Evolutionary conservation across 129 eudicot species (phyloP).

Genomic region (Flaveria brownii): DNA sequence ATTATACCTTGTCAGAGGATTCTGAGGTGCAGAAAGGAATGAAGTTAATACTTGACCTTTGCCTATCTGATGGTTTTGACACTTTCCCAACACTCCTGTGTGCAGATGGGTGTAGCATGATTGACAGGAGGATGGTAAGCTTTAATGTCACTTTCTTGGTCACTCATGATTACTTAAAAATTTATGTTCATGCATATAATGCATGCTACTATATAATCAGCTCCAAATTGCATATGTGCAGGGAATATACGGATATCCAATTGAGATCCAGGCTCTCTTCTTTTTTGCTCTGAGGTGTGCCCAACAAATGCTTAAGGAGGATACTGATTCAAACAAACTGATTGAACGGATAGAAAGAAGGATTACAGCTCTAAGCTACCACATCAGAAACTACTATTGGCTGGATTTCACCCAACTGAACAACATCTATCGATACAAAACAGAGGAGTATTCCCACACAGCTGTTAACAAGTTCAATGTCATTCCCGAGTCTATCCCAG

Average conservation of each 20-base stretch:
- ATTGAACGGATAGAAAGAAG: conserved; percentile 46
- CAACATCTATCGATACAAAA: conserved; percentile 57
- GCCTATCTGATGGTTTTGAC: conserved; percentile 67
- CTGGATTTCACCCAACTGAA: conserved; percentile 56
- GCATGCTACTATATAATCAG: conserved; percentile 11
- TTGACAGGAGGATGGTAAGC: conserved; percentile 65
- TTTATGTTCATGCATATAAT: background rate
- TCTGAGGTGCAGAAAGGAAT: conserved; percentile 60
- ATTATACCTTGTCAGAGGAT: conserved; percentile 40
- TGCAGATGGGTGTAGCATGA: conserved; percentile 70
- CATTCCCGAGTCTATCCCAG: conserved; percentile 64
- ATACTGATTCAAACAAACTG: conserved; percentile 38
- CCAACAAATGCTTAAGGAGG: conserved; percentile 48
- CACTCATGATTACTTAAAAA: background rate
- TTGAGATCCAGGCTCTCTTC: conserved; percentile 72
- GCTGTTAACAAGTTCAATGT: conserved; percentile 51
- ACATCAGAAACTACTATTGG: conserved; percentile 61
- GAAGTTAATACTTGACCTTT: conserved; percentile 49
- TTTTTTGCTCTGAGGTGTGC: conserved; percentile 60
- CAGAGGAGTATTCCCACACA: conserved; percentile 65
- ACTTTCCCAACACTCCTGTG: conserved; percentile 62
- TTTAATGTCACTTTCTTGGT: conserved; percentile 5
- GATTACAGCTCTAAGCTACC: conserved; percentile 56
- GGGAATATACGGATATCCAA: conserved; percentile 63
- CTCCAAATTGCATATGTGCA: conserved; percentile 36